Conservation (phyloP, 257 asterid genomes). For the Solanum pennellii region DNA sequence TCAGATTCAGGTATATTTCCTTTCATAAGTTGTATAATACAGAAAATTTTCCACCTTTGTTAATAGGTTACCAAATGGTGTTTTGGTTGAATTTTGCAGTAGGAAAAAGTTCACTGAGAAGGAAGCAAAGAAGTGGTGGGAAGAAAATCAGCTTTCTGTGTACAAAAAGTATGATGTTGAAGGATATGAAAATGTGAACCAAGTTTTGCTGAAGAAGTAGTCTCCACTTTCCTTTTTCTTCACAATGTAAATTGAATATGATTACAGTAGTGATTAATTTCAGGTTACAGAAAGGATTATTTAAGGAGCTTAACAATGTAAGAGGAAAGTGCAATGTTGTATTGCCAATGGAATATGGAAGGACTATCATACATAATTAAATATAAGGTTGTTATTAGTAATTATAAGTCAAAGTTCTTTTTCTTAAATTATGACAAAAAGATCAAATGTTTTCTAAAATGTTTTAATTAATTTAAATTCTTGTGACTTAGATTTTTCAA, state of each 20-base stretch:
- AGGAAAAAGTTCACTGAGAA: slow-evolving; percentile 27
- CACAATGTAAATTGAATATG: background rate
- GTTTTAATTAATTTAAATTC: background rate
- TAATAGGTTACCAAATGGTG: background rate
- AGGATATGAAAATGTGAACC: slow-evolving; percentile 4
- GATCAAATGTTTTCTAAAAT: background rate
- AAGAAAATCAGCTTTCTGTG: slow-evolving; percentile 30
- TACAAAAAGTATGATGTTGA: slow-evolving; percentile 22
- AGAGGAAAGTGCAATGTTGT: background rate
- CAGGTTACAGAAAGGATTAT: background rate
- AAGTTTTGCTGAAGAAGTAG: background rate
- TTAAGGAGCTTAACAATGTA: background rate
- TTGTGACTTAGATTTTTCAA: background rate
- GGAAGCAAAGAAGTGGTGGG: slow-evolving; percentile 47
- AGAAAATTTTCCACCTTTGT: background rate
- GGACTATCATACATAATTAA: background rate
- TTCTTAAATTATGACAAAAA: background rate
- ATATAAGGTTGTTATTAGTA: background rate
- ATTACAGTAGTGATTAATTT: background rate
- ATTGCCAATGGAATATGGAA: background rate
- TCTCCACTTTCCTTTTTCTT: background rate
- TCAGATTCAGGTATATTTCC: slow-evolving; percentile 34
- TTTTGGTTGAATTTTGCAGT: slow-evolving; percentile 16
- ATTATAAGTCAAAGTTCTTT: background rate
- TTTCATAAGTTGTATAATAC: background rate